Evolutionary conservation across 140 eudicot species (phyloP).

Genomic region (Flaveria floridana): DNA sequence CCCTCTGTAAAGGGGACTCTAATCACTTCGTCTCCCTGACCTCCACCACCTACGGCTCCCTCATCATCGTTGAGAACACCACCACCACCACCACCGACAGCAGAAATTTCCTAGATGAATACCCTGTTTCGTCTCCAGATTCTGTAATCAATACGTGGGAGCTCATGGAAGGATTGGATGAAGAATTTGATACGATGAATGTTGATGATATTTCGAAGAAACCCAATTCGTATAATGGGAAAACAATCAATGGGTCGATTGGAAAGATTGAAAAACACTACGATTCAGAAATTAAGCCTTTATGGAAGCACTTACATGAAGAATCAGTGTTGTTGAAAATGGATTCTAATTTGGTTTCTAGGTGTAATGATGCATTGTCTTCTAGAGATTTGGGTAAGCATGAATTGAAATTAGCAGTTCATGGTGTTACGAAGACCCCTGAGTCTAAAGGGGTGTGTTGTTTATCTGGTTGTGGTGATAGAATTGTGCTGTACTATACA

Average conservation of each 20-base stretch:
- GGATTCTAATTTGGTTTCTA: slow-evolving; percentile 64
- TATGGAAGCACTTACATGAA: slow-evolving; percentile 91
- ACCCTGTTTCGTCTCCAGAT: slow-evolving; percentile 63
- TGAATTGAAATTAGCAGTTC: not conserved
- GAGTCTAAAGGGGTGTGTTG: slow-evolving; percentile 29
- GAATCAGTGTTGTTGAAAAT: slow-evolving; percentile 66
- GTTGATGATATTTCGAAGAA: not conserved
- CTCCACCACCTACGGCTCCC: slow-evolving; percentile 88
- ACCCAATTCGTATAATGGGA: slow-evolving; percentile 20
- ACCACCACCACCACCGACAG: slow-evolving; percentile 23
- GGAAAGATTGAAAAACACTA: too few species aligned
- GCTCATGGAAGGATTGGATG: slow-evolving; percentile 93
- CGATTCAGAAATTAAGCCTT: slow-evolving; percentile 60
- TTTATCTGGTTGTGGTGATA: slow-evolving; percentile 56
- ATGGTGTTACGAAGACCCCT: not conserved
- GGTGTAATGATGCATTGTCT: slow-evolving; percentile 51
- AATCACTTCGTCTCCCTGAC: slow-evolving; percentile 87
- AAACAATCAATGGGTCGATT: not conserved
- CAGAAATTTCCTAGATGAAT: slow-evolving; percentile 21
- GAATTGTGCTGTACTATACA: slow-evolving; percentile 73
- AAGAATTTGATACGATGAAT: slow-evolving; percentile 30
- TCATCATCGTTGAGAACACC: slow-evolving; percentile 31
- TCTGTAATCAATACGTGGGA: slow-evolving; percentile 96
- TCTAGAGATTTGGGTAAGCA: slow-evolving; percentile 34
- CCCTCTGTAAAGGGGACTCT: slow-evolving; percentile 69